Evolutionary conservation across 2,329 filamentous ascomycete genomes (phyloP), one percentile per base, ranked within the genome.

Genomic region (Pseudodiploospora longispora): DNA sequence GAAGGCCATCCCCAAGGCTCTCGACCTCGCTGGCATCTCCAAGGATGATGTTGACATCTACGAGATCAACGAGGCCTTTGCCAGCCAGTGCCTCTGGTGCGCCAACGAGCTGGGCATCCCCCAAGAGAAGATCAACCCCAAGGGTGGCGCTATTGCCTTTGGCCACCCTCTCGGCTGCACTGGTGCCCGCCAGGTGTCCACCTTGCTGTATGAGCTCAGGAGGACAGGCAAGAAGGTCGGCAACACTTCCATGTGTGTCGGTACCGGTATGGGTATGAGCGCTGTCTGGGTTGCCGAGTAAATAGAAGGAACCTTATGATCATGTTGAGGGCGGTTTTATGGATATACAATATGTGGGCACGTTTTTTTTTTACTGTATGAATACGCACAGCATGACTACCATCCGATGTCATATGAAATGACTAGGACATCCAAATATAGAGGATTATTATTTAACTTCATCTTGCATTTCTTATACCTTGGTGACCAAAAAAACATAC

Each of bases 61-160:
- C 60, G 93, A 98, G 78, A 96, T 98, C 76, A 98, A 98, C 74
- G 93, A 98, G 78, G 93, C 93, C 1, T 98, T 98, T 65, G 93
- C 93, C 30, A 87, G 81, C 51, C 91, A 97, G 76, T 95, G 88
- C 67, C 67, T 97, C 53, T 97, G 86, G 85, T 96, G 89, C 66
- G 80, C 87, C 51, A 87, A 93, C 59, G 83, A 96, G 73, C 78
- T 98, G 27, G 84, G 83, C 37, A 69, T 98, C 29, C 85, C 88
- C 42, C 62, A 75, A 49, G 83, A 87, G 53, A 97, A 96, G 78
- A 82, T 98, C 61, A 97, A 97, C 72, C 91, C 91, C 57, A 95
- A 96, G 77, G 93, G 91, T 53, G 91, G 91, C 51, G 90, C 90
- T 31, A 96, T 96, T 64, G 91, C 91, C 8, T 95, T 96, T 62